phyloP scores from a whole-genome alignment of 768 basidiomycete genomes.

The Cystobasidium tubakii region DNA sequence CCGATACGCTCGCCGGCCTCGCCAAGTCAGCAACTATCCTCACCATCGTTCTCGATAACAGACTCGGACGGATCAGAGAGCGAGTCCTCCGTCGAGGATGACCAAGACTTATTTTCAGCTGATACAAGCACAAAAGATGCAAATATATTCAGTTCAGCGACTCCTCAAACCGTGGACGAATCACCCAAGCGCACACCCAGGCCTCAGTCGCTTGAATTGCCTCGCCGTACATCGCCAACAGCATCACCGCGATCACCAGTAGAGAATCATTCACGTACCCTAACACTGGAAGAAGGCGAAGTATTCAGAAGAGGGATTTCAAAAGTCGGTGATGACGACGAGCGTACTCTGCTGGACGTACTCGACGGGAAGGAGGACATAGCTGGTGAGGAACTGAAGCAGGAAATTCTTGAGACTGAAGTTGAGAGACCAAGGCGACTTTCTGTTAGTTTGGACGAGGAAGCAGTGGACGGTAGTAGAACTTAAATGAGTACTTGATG shows the following conservation, averaged over 20 bases:
- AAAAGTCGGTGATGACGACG: slow-evolving; percentile 51
- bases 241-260: slow-evolving; percentile 39
- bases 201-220: slow-evolving; percentile 9
- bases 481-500: too few relatives aligned
- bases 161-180: background rate
- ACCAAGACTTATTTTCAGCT: background rate
- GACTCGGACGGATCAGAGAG: slow-evolving; percentile 50
- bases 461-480: background rate
- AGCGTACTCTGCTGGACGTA: slow-evolving; percentile 56
- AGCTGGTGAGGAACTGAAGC: slow-evolving; percentile 70
- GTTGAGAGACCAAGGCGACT: slow-evolving; percentile 28
- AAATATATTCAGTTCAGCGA: background rate
- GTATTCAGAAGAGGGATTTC: slow-evolving; percentile 86
- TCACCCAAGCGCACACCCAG: background rate
- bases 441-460: background rate
- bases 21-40: slow-evolving; percentile 34
- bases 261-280: slow-evolving; percentile 35
- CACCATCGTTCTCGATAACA: slow-evolving; percentile 51
- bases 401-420: slow-evolving; percentile 44
- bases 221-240: background rate
- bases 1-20: slow-evolving; percentile 25
- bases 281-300: slow-evolving; percentile 73
- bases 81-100: slow-evolving; percentile 2
- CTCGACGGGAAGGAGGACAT: slow-evolving; percentile 74
- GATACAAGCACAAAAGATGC: background rate